Conservation (phyloP, 2,329 filamentous ascomycete species). For the Apiospora arundinis region DNA sequence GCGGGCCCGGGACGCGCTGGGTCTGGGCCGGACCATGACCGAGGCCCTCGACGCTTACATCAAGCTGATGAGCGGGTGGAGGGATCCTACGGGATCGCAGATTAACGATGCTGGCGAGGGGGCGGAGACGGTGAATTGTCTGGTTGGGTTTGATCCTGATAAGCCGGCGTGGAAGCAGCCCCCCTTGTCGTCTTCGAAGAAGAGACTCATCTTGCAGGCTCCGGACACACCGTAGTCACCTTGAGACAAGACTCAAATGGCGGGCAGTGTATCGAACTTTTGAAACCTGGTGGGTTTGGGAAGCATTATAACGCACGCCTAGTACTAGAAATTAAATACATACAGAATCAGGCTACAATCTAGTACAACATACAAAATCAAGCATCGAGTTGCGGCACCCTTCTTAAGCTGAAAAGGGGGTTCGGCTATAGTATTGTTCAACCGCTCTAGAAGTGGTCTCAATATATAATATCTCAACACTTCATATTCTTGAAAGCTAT, state of each 20-base stretch:
- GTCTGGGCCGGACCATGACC: conserved; percentile 31
- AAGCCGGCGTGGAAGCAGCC: conserved; percentile 27
- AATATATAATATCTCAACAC: too few species aligned
- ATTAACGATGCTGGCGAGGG: conserved; percentile 42
- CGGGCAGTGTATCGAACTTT: too few species aligned
- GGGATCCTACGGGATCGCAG: conserved; percentile 34
- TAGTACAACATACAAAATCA: too few species aligned
- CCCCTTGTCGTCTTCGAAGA: background rate
- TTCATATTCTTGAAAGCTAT: too few species aligned
- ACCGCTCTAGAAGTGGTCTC: too few species aligned
- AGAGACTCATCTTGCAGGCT: background rate
- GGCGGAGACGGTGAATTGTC: conserved; percentile 43
- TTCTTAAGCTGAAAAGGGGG: background rate
- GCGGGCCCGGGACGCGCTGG: conserved; percentile 32
- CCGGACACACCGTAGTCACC: background rate
- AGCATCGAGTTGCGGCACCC: background rate
- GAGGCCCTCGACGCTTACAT: conserved; percentile 34
- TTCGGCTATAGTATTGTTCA: background rate
- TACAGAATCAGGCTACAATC: too few species aligned
- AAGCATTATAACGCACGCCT: too few species aligned
- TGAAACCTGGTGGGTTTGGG: too few species aligned
- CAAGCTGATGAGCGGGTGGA: conserved; percentile 35
- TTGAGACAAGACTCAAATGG: too few species aligned
- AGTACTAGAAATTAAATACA: too few species aligned
- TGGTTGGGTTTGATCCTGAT: conserved; percentile 40